Conservation (phyloP, 768 basidiomycete species). For the Kwoniella sp. region DNA sequence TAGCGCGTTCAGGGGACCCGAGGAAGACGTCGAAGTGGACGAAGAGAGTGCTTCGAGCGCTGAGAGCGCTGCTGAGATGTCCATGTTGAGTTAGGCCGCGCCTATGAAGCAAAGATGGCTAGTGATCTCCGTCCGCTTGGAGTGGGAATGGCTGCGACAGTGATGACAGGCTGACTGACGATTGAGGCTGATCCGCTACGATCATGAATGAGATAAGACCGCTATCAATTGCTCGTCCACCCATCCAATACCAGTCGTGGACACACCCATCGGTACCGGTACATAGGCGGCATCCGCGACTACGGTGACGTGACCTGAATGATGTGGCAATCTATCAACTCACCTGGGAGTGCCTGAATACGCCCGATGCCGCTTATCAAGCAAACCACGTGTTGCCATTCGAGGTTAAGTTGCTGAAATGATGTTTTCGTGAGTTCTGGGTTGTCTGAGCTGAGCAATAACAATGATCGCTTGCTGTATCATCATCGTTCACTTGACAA, state of each 20-base stretch:
- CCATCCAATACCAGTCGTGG: too few species aligned
- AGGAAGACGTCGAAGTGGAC: constrained; percentile 42
- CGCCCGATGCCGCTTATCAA: neutral
- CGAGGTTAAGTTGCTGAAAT: neutral
- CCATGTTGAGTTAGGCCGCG: too few species aligned
- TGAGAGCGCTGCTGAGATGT: constrained; percentile 39
- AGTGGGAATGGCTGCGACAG: too few species aligned
- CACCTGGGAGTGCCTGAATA: too few species aligned
- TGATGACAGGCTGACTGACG: neutral
- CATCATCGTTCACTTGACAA: too few species aligned
- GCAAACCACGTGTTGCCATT: neutral
- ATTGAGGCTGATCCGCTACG: too few species aligned
- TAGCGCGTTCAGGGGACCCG: constrained; percentile 41
- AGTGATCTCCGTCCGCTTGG: neutral
- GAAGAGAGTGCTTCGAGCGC: constrained; percentile 44
- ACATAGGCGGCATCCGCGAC: too few species aligned
- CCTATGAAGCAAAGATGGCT: too few species aligned
- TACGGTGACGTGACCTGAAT: neutral
- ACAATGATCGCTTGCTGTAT: too few species aligned
- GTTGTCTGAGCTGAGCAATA: too few species aligned
- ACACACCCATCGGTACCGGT: neutral
- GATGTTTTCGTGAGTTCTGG: neutral
- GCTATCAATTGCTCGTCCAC: too few species aligned
- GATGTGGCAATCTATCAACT: neutral
- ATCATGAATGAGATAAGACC: too few species aligned